Conservation (phyloP, 192 early-diverging fungal species). For the Rhizoclosmatium sp. region DNA sequence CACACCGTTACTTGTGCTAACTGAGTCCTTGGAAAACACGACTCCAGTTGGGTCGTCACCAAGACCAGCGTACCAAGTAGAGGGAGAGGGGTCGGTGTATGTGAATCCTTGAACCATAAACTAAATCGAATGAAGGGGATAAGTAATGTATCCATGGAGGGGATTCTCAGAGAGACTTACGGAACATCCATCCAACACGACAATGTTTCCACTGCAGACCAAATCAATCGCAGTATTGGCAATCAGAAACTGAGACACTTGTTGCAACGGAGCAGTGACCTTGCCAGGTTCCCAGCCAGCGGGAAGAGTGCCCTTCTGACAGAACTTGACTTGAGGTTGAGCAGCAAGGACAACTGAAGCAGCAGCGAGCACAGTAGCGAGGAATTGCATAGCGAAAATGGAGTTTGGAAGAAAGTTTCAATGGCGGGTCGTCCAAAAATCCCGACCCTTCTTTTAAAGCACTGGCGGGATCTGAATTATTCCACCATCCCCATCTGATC, state of each 20-base stretch:
- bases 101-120: conserved; percentile 16
- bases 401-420: too few species aligned
- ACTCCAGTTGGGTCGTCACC: conserved; percentile 11
- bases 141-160: not conserved
- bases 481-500: too few species aligned
- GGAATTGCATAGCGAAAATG: too few species aligned
- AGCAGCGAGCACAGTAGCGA: not conserved
- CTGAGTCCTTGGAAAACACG: not conserved
- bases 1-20: not conserved
- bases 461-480: too few species aligned
- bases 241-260: conserved; percentile 3
- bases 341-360: not conserved
- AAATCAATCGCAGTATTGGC: not conserved
- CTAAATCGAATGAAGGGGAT: not conserved
- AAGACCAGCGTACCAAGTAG: conserved; percentile 5
- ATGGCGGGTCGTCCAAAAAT: too few species aligned
- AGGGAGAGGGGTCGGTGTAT: not conserved
- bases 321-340: conserved; percentile 6
- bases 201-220: conserved; percentile 7
- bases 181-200: conserved; percentile 20
- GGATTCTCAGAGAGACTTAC: not conserved
- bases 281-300: conserved; percentile 1
- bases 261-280: conserved; percentile 1
- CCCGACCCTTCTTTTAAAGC: too few species aligned
- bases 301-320: conserved; percentile 14